Conservation (phyloP, 768 basidiomycete genomes). For the Amanita thiersii region DNA sequence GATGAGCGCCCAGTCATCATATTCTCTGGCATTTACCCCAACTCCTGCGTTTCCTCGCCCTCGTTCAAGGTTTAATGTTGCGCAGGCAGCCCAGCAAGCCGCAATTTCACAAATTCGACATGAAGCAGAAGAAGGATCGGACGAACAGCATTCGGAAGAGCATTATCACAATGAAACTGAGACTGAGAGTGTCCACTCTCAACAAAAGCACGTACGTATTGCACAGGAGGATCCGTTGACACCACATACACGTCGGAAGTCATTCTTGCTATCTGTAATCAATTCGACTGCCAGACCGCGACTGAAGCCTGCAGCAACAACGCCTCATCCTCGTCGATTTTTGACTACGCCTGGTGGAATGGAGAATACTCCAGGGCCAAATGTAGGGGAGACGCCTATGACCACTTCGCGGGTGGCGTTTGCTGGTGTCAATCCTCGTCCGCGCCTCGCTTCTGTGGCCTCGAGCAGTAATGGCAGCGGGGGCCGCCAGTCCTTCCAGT, state of each 20-base stretch:
- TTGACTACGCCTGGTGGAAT: conserved; percentile 25
- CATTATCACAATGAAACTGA: conserved; percentile 18
- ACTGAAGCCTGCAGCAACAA: conserved; percentile 56
- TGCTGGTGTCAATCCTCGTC: conserved; percentile 57
- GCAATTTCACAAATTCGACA: conserved; percentile 21
- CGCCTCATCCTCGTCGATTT: conserved; percentile 33
- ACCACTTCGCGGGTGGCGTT: conserved; percentile 42
- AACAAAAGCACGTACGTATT: conserved; percentile 4
- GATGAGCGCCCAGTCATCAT: conserved; percentile 41
- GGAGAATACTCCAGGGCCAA: conserved; percentile 27
- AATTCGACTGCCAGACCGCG: conserved; percentile 75
- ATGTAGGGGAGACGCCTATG: conserved; percentile 21
- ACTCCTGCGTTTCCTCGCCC: conserved; percentile 58
- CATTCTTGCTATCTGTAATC: conserved; percentile 78
- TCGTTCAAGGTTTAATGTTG: conserved; percentile 54
- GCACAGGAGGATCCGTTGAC: conserved; percentile 45
- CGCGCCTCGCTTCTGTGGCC: conserved; percentile 31
- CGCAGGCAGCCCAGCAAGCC: conserved; percentile 33
- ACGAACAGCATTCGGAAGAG: conserved; percentile 12
- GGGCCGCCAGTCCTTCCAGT: conserved; percentile 39
- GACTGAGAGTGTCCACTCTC: conserved; percentile 9
- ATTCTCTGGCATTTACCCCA: conserved; percentile 55
- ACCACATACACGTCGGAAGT: conserved; percentile 65
- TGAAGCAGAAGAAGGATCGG: conserved; percentile 12
- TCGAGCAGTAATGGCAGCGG: conserved; percentile 10